phyloP scores from a whole-genome alignment of 2,329 filamentous ascomycete species.

The Fusarium redolens region DNA sequence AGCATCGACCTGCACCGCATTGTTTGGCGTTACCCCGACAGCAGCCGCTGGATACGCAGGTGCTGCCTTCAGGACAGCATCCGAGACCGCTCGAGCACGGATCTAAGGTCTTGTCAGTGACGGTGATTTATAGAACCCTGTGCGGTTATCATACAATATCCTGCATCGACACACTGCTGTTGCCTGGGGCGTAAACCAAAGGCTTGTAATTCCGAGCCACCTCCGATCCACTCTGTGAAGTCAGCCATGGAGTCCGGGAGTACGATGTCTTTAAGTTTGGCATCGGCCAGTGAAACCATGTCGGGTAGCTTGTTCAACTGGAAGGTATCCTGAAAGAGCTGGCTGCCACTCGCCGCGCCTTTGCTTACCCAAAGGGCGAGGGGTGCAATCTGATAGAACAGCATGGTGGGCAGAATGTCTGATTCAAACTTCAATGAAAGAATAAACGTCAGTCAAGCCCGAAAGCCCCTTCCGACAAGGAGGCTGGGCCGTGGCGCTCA shows the following conservation, averaged over 20 bases:
- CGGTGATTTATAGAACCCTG: fast-evolving
- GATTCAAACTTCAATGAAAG: background rate
- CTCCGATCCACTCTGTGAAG: background rate
- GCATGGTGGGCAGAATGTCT: background rate
- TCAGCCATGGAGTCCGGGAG: background rate
- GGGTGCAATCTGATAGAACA: fast-evolving
- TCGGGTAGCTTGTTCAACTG: background rate
- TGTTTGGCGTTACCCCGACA: background rate
- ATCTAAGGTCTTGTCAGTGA: background rate
- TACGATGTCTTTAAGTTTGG: background rate
- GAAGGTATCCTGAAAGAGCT: background rate
- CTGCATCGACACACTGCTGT: background rate
- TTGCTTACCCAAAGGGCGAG: background rate
- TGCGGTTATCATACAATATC: background rate
- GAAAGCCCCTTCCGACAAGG: background rate
- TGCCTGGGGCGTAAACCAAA: background rate
- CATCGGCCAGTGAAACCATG: background rate
- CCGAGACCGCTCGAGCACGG: background rate
- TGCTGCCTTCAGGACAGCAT: slow-evolving; percentile 7
- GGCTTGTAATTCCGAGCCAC: fast-evolving
- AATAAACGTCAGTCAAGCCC: background rate
- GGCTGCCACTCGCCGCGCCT: background rate
- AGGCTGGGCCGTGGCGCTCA: background rate
- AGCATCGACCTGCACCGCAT: slow-evolving; percentile 1
- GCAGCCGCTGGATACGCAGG: background rate